phyloP scores from a whole-genome alignment of 306 rosid species.

The Alnus rubra region DNA sequence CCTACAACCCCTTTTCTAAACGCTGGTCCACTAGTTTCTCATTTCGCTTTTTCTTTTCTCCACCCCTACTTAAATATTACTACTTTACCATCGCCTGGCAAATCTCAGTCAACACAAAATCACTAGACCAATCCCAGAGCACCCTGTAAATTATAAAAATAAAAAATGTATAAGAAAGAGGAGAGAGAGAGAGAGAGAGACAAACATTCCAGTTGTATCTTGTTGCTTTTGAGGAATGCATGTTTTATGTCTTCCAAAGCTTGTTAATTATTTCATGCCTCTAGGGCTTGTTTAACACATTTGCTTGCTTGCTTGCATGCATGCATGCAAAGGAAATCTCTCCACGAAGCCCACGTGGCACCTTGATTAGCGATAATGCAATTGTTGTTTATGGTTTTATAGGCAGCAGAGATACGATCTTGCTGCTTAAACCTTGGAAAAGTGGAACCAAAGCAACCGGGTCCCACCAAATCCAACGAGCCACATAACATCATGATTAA shows the following conservation, averaged over 20 bases:
- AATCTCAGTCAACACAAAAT: constrained; percentile 52
- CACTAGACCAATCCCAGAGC: constrained; percentile 68
- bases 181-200: constrained; percentile 44
- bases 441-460: constrained; percentile 38
- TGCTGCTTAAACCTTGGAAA: constrained; percentile 46
- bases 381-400: constrained; percentile 28
- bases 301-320: constrained; percentile 82
- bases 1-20: constrained; percentile 42
- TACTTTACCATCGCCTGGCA: constrained; percentile 46
- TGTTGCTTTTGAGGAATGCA: constrained; percentile 92
- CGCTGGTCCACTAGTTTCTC: constrained; percentile 45
- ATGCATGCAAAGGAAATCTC: constrained; percentile 48
- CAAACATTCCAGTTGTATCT: constrained; percentile 96
- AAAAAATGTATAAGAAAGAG: background rate
- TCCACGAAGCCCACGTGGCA: constrained; percentile 67
- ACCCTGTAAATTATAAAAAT: constrained; percentile 30
- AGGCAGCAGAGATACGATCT: constrained; percentile 38
- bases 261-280: constrained; percentile 26
- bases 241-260: constrained; percentile 53
- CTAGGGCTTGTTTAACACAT: constrained; percentile 28
- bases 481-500: constrained; percentile 62
- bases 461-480: constrained; percentile 91
- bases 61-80: constrained; percentile 17
- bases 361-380: constrained; percentile 34
- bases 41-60: constrained; percentile 18